phyloP scores from a whole-genome alignment of 2,329 filamentous ascomycete species.

The Aspergillus tamarii region DNA sequence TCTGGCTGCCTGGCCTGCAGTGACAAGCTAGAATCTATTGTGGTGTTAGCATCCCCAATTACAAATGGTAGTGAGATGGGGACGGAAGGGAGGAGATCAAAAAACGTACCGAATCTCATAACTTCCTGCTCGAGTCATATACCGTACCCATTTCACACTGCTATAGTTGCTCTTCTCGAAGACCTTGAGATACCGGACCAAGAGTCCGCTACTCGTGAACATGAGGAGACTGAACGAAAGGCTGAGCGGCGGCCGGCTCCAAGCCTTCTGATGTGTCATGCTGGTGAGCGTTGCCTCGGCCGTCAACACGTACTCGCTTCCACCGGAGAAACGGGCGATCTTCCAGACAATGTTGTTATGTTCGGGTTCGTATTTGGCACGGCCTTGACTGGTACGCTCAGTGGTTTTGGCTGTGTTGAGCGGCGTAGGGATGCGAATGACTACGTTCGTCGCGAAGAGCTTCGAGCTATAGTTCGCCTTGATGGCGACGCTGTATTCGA shows the following conservation, averaged over 20 bases:
- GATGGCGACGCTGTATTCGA: slow-evolving; percentile 97
- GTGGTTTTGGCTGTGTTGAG: slow-evolving; percentile 94
- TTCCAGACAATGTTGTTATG: slow-evolving; percentile 99
- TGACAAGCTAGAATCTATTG: slow-evolving; percentile 23
- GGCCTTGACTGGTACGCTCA: slow-evolving; percentile 90
- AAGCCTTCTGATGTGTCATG: slow-evolving; percentile 98
- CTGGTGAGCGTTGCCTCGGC: slow-evolving; percentile 91
- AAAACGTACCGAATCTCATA: slow-evolving; percentile 83
- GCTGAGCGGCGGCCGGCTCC: slow-evolving; percentile 90
- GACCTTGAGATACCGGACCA: slow-evolving; percentile 95
- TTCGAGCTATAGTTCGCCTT: slow-evolving; percentile 96
- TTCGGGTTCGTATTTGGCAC: slow-evolving; percentile 96
- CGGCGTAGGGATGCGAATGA: slow-evolving; percentile 91
- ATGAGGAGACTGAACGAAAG: slow-evolving; percentile 92
- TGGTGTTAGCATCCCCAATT: slow-evolving; percentile 8
- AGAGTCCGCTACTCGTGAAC: slow-evolving; percentile 92
- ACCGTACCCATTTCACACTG: slow-evolving; percentile 98
- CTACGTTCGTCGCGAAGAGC: slow-evolving; percentile 94
- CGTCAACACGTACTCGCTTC: slow-evolving; percentile 92
- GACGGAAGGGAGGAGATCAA: neutral
- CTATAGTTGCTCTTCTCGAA: slow-evolving; percentile 99
- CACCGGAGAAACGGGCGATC: slow-evolving; percentile 97
- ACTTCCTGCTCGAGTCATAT: slow-evolving; percentile 97
- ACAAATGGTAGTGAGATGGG: neutral
- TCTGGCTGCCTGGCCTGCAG: slow-evolving; percentile 14